Conservation (phyloP, 495 filamentous ascomycete genomes). For the Xylaria acuta region DNA sequence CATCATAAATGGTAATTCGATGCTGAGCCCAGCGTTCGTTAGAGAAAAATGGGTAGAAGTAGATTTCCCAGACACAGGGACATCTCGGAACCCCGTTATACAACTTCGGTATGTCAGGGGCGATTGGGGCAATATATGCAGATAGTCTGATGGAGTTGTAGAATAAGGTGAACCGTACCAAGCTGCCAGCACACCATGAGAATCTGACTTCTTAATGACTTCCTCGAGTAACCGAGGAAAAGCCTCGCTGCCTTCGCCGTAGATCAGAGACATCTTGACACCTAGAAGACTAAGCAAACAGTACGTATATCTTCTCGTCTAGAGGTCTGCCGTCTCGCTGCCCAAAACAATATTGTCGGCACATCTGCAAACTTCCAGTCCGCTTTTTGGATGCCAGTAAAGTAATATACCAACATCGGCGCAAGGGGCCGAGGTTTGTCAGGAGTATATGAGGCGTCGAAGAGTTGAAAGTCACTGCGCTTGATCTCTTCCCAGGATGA, state of each 20-base stretch:
- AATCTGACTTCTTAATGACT: slow-evolving; percentile 40
- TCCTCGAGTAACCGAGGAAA: slow-evolving; percentile 37
- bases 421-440: no score
- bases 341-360: no score
- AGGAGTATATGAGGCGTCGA: no score
- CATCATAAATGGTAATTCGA: not conserved
- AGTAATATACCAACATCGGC: no score
- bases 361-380: no score
- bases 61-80: not conserved
- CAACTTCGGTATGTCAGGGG: not conserved
- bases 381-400: no score
- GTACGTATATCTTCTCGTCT: slow-evolving; percentile 34
- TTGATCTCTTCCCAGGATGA: no score
- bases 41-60: not conserved
- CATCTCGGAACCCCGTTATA: not conserved
- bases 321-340: no score
- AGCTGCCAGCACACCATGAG: slow-evolving; percentile 40
- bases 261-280: slow-evolving; percentile 38
- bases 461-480: no score
- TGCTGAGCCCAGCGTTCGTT: not conserved
- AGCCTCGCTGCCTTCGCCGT: slow-evolving; percentile 37
- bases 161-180: not conserved
- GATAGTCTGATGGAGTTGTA: not conserved
- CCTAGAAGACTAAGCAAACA: slow-evolving; percentile 39
- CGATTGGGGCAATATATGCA: not conserved